phyloP scores from a whole-genome alignment of 1,139 yeast species.

The Hyphopichia wangnamkhiaoensis region DNA sequence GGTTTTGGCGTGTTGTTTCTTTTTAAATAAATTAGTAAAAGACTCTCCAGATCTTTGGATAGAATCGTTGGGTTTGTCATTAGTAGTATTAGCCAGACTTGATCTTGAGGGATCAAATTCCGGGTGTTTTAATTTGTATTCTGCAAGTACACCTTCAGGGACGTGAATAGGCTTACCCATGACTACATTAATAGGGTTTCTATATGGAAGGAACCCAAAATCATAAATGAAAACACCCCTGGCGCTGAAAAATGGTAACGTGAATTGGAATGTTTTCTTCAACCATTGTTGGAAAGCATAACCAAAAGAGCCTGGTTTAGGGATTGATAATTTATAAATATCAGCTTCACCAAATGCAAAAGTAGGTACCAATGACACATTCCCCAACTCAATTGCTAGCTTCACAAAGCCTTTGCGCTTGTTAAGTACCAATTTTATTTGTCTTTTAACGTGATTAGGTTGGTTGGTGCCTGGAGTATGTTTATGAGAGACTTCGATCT shows the following conservation, averaged over 20 bases:
- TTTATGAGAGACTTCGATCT: no score
- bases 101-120: conserved; percentile 15
- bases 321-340: conserved; percentile 63
- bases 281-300: conserved; percentile 67
- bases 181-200: conserved; percentile 77
- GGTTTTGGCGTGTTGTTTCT: conserved; percentile 12
- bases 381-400: conserved; percentile 78
- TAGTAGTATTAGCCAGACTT: conserved; percentile 1
- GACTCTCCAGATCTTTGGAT: conserved; percentile 12
- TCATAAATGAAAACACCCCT: conserved; percentile 92
- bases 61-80: conserved; percentile 7
- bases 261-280: conserved; percentile 73
- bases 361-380: conserved; percentile 79
- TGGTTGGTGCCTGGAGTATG: no score
- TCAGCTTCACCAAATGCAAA: conserved; percentile 94
- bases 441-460: conserved; percentile 17
- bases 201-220: conserved; percentile 84
- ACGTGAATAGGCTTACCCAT: conserved; percentile 81
- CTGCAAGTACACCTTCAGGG: conserved; percentile 45
- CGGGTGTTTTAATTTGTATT: conserved; percentile 31
- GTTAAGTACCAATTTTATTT: conserved; percentile 58
- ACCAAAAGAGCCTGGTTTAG: conserved; percentile 52
- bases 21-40: conserved; percentile 25
- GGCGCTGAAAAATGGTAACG: conserved; percentile 89
- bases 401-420: conserved; percentile 88